Percentiles rank a stretch among this genome's conserved stretches.
Evolutionary conservation across 2,329 filamentous ascomycete genomes (phyloP).

Genomic region (Nigrospora osmanthi): DNA sequence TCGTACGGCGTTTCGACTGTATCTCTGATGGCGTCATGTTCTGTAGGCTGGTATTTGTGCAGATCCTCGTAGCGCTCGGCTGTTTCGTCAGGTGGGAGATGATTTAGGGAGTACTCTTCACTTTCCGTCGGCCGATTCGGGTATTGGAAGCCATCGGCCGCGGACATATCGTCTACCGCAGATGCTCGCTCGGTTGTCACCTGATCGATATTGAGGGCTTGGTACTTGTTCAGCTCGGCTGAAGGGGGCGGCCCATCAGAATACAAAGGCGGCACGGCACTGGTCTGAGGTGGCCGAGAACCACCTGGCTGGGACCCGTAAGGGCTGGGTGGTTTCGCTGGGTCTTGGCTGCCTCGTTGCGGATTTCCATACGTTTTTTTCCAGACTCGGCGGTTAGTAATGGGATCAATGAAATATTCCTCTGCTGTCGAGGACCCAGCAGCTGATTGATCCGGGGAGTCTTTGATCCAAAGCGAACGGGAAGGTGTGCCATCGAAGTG

Average conservation of each 20-base stretch:
- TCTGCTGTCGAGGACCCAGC: too few species aligned
- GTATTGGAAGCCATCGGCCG: too few species aligned
- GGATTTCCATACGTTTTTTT: slow-evolving; percentile 12
- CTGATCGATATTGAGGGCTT: slow-evolving; percentile 21
- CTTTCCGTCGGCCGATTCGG: slow-evolving; percentile 4
- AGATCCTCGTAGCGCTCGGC: slow-evolving; percentile 21
- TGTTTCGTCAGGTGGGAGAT: slow-evolving; percentile 19
- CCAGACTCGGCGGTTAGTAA: slow-evolving; percentile 46
- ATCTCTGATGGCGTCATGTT: slow-evolving; percentile 14
- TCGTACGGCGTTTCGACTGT: slow-evolving; percentile 1
- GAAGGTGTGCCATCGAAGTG: too few species aligned
- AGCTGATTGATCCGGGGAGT: too few species aligned
- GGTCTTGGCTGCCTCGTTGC: slow-evolving; percentile 12
- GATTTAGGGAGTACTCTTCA: slow-evolving; percentile 23
- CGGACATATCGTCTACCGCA: too few species aligned
- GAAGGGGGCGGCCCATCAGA: slow-evolving; percentile 24
- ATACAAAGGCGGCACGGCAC: slow-evolving; percentile 14
- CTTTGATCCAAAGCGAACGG: too few species aligned
- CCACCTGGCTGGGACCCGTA: slow-evolving; percentile 25
- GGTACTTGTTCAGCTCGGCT: slow-evolving; percentile 26
- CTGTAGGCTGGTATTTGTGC: slow-evolving; percentile 9
- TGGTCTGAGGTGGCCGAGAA: slow-evolving; percentile 11
- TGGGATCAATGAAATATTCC: slow-evolving; percentile 32
- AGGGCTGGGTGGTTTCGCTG: slow-evolving; percentile 21
- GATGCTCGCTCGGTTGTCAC: slow-evolving; percentile 8